Evolutionary conservation across 2,329 filamentous ascomycete genomes (phyloP), one percentile per base, ranked within the genome.

Genomic region (Penicillium capsulatum): DNA sequence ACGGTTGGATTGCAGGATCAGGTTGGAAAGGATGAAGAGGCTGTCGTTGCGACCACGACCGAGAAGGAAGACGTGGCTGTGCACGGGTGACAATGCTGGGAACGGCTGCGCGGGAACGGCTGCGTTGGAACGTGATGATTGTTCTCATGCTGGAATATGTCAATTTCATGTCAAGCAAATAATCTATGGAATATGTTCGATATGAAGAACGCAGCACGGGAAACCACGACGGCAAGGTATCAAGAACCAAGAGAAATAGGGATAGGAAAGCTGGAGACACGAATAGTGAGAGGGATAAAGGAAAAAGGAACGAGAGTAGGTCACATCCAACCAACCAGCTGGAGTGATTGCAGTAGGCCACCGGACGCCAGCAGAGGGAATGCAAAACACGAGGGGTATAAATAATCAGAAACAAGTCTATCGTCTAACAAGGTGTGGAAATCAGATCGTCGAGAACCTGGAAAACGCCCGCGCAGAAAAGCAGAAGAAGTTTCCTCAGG

Each of bases 1-100:
- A 65, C 66, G 15, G 63, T 77, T 45, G 73, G 73, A 1, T 46
- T 66, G 24, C 61, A 39, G 31, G 15, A 36, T 17, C 15, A 29
- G 64, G 42, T 11, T 39, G 7, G 4, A 6, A 47, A 47, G n/a
- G 49, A 49, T 19, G 53, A 50, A 20, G 58, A 66, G 40, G 59
- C 60, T 45, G 55, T 40, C 7, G 42, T 43, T 9, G 44, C 28
- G n/a, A 34, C 26, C 30, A 45, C 46, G 27, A 44, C 48, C 36
- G 37, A 56, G 28, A 47, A 51, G 36, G 35, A 29, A 9, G 19
- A 10, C n/a, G 32, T 11, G n/a, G 11, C 6, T 11, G 26, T 28
- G 10, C 26, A 28, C 22, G 11, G 7, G 7, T 7, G 11, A 11
- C 22, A 24, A 11, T 24, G n/a, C n/a, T n/a, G n/a, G n/a, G n/a